Evolutionary conservation across 768 basidiomycete genomes (phyloP), one percentile per base, ranked within the genome.

Genomic region (Boletus vermiculosoides): DNA sequence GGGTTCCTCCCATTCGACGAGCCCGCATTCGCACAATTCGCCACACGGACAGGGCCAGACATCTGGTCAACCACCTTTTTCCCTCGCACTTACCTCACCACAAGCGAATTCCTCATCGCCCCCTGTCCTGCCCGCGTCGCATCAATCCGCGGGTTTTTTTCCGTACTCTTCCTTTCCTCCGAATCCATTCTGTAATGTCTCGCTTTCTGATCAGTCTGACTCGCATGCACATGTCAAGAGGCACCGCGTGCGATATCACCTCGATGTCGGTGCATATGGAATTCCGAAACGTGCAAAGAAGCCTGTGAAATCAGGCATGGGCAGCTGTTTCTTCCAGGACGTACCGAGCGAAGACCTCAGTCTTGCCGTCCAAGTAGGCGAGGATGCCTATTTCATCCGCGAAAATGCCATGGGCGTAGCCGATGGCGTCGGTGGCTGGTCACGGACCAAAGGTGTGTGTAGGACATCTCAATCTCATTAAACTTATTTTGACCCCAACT

Each of bases 351-450:
- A 75, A 25, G 71, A 70, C 6, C 73, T 78, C 44, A 69, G 70
- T 36, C 78, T 88, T 13, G 80, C 90, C 0, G 85, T 88, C 0
- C 88, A 92, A 66, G 86, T 97, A 12, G 94, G 94, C 40, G 94
- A 98, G 70, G 94, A 98, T 66, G 91, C 94, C 5, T 96, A 94
- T 66, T 92, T 92, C 59, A 74, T 92, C 7, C 76, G 83, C 6
- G 82, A 86, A 55, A 90, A 94, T 66, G 90, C 92, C 7, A 87
- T 98, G 78, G 95, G 95, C 18, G 88, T 98, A 10, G 92, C 94
- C 4, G 95, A 98, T 68, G 95, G 95, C 31, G 95, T 98, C 0
- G 95, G 95, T 0, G 94, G 94, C 0, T 97, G 94, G 94, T 80
- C 86, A 9, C 72, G 77, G 55, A 66, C 71, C 37, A 78, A 64